A percentile compares a stretch with the other conserved stretches of the same genome.
Evolutionary conservation across 75 land plant genomes (phyloP).

Genomic region (Pinus tabuliformis): DNA sequence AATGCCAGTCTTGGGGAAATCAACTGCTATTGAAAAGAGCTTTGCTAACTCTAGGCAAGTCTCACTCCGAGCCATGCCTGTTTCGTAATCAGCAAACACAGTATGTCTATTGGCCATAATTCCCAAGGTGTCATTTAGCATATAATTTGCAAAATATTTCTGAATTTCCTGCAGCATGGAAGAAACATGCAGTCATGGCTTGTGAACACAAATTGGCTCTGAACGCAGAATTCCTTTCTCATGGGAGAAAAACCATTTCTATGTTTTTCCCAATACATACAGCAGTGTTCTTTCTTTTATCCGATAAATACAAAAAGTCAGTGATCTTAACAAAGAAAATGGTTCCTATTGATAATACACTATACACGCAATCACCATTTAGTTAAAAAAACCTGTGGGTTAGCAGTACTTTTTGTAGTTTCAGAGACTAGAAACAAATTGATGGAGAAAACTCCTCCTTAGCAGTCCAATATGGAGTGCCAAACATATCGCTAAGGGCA

Average conservation of each 20-base stretch:
- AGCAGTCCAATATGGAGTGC: not conserved
- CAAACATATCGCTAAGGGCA: not conserved
- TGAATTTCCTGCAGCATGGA: conserved; percentile 61
- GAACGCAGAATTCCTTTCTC: too few relatives aligned
- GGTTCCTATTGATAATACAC: not conserved
- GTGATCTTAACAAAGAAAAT: not conserved
- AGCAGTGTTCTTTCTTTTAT: too few relatives aligned
- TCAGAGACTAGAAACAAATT: not conserved
- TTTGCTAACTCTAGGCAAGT: conserved; percentile 68
- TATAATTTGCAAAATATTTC: conserved; percentile 75
- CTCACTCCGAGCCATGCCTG: conserved; percentile 49
- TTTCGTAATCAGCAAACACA: conserved; percentile 69
- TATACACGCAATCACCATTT: not conserved
- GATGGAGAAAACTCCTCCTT: not conserved
- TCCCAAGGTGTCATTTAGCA: conserved; percentile 84
- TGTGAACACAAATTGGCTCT: too few relatives aligned
- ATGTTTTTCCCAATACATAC: too few relatives aligned
- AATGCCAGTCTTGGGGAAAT: conserved; percentile 91
- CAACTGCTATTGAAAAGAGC: conserved; percentile 86
- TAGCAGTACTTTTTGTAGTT: not conserved
- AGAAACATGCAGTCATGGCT: too few relatives aligned
- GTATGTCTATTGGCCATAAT: conserved; percentile 81
- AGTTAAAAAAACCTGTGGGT: not conserved
- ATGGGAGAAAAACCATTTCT: too few relatives aligned
- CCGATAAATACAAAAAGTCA: too few relatives aligned